Evolutionary conservation across 495 filamentous ascomycete genomes (phyloP), one percentile per base, ranked within the genome.

Genomic region (Aspergillus ostianus): DNA sequence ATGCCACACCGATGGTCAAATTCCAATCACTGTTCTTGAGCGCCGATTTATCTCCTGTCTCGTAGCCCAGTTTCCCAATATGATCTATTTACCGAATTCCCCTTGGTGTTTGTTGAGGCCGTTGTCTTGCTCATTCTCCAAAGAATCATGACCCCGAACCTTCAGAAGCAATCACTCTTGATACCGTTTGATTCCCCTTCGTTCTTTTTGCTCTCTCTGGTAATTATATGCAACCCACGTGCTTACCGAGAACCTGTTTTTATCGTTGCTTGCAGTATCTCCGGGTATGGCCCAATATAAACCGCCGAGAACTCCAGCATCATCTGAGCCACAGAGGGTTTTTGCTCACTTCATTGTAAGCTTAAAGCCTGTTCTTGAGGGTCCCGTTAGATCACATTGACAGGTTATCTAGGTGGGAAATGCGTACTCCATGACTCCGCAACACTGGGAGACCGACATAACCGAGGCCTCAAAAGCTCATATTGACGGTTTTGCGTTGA

Each of bases 401-500:
- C 18, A 51, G 18, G 17, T 19, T 55, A 41, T 17, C 10, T 44
- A 76, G 73, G 62, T 70, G 18, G 72, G 71, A 5, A 67, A 70
- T 57, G 68, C 72, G 0, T 69, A 57, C 1, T 47, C 57, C 21
- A 73, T 72, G 59, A 73, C 76, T 0, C 52, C 60, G 1, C 70
- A 74, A 15, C 77, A 87, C 32, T 90, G 85, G 83, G 70, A 76
- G 45, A 72, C 71, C 7, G 87, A 91, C 53, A 87, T 91, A 48
- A 67, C 64, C 8, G 69, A 79, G 10, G 88, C 88, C 9, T 80
- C 85, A 60, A 77, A 77, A 15, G 78, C 83, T 0, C 80, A 84
- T 41, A 89, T 92, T 52, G 88, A 92, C 64, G 89, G 85, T 3
- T 92, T 92, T 64, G 88, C 84, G 0, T 66, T 91, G 30, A 91